Base-by-base conservation (phyloP, 1,139 yeast species). In the Groenewaldozyma sp. region DNA sequence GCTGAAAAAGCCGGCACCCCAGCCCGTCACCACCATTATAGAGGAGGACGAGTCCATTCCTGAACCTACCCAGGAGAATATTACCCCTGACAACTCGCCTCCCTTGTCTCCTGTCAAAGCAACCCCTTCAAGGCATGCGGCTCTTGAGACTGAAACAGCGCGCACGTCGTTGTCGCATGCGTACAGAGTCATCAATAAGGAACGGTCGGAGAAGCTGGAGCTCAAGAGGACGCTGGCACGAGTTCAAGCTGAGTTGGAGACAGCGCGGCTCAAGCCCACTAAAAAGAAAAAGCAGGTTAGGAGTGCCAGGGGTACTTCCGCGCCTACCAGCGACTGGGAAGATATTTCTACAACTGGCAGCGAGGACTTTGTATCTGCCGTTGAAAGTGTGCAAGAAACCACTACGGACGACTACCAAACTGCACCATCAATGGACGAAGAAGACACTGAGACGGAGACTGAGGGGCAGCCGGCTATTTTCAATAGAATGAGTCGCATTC, bases 141-240 rank as follows among this genome's bases (percentile, higher is more conserved):
- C 70, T 13, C 62, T 81, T 35, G 88, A 82, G 55, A 64, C 74
- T 4, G 88, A 83, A 52, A 78, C 88, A 0, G 64, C 82, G 49
- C 69, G 73, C 48, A 73, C 83, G 0, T 78, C 83, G 11, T 65
- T 84, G 49, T 68, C 68, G 21, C 83, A 74, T 57, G 82, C 91
- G 3, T 78, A 79, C 51, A 68, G 72, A 45, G 48, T 56, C 11
- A 42, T 60, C 9, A 50, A 54, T 24, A 54, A 55, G 36, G 68
- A 64, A 36, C 56, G 61, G 32, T 36, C 52, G n/a, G 67, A 62
- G 38, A 61, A 62, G 45, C 35, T 52, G 5, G 65, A 59, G 31
- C 47, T 64, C 24, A 54, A 55, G 36, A 52, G 59, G 2, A 45
- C 45, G 32, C 41, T 54, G n/a, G 42, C 45, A 5, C 58, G 57